phyloP scores from a whole-genome alignment of 75 land plant genomes.

The Larix kaempferi region DNA sequence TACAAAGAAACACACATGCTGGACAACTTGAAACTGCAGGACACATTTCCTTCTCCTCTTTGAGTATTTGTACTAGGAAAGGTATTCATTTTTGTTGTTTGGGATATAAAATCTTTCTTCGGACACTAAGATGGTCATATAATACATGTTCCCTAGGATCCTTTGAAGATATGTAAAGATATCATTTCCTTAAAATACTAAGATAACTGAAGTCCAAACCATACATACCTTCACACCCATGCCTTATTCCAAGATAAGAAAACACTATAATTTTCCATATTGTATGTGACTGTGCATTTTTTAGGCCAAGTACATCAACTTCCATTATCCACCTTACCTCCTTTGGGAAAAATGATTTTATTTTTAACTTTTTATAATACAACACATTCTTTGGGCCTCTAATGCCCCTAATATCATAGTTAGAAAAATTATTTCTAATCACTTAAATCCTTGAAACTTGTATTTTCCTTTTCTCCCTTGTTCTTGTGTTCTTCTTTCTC shows the following conservation, averaged over 20 bases:
- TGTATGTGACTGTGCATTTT: constrained; percentile 51
- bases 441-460: too few relatives aligned
- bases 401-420: not conserved
- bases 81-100: too few relatives aligned
- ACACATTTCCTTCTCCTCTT: too few relatives aligned
- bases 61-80: too few relatives aligned
- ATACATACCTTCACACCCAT: constrained; percentile 51
- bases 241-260: constrained; percentile 36
- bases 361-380: constrained; percentile 22
- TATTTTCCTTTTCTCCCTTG: too few relatives aligned
- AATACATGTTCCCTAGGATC: constrained; percentile 53
- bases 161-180: constrained; percentile 33
- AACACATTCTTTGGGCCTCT: constrained; percentile 12
- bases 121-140: too few relatives aligned
- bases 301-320: constrained; percentile 19
- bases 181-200: constrained; percentile 26
- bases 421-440: not conserved
- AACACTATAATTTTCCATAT: constrained; percentile 43
- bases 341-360: constrained; percentile 32
- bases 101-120: too few relatives aligned
- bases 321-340: constrained; percentile 40
- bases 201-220: constrained; percentile 41
- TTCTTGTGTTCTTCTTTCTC: too few relatives aligned
- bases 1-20: too few relatives aligned
- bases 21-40: too few relatives aligned